These are phyloP conservation scores for Stachybotrys elegans DNA, from an alignment of 2,329 filamentous ascomycete species.

Conservation along the genomic window DNA sequence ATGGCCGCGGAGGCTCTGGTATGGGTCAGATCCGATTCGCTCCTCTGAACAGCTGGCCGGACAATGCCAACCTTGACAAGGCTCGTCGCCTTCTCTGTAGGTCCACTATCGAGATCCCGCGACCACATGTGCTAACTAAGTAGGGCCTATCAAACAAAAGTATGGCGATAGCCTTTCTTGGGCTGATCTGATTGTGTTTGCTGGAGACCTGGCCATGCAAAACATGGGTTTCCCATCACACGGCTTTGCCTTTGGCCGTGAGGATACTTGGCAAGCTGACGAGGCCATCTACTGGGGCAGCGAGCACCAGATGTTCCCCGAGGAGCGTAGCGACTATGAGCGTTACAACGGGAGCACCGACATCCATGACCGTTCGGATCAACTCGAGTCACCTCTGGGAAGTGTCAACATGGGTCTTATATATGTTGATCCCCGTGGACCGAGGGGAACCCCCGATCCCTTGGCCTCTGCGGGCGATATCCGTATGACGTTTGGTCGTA, in stretches of 20 bases:
- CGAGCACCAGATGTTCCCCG: constrained; percentile 62
- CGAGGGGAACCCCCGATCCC: constrained; percentile 66
- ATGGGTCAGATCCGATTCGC: constrained; percentile 72
- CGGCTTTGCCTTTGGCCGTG: constrained; percentile 68
- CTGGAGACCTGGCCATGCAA: constrained; percentile 73
- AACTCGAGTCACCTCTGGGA: constrained; percentile 63
- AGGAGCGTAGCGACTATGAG: constrained; percentile 64
- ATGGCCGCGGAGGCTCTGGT: constrained; percentile 71
- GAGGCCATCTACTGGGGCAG: constrained; percentile 74
- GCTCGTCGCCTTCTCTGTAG: constrained; percentile 67
- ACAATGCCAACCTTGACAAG: constrained; percentile 76
- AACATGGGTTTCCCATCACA: constrained; percentile 70
- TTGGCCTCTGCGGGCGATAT: constrained; percentile 66
- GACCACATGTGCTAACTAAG: neutral
- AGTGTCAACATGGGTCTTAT: constrained; percentile 69
- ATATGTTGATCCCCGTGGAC: constrained; percentile 78
- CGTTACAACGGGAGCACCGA: constrained; percentile 57
- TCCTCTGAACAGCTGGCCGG: constrained; percentile 75
- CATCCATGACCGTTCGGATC: constrained; percentile 46
- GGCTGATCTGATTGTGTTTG: constrained; percentile 67
- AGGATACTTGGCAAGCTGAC: constrained; percentile 71
- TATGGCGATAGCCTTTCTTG: constrained; percentile 80
- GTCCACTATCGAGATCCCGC: neutral
- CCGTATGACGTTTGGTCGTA: constrained; percentile 68
- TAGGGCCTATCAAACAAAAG: constrained; percentile 73